Conservation (phyloP, 2,329 filamentous ascomycete species). For the Penicillium sp. region DNA sequence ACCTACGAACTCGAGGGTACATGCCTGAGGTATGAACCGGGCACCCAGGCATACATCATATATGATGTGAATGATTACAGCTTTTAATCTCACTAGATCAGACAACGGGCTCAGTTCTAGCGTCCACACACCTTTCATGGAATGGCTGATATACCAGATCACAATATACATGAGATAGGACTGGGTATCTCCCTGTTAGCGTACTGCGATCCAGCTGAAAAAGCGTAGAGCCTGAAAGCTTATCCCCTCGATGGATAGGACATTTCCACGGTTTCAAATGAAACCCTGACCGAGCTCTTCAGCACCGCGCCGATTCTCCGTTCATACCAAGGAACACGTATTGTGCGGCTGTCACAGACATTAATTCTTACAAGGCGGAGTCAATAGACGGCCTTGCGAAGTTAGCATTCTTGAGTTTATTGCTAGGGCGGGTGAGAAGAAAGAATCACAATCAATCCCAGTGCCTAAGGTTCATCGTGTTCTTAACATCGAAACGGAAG, state of each 20-base stretch:
- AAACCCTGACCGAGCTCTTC: constrained; percentile 13
- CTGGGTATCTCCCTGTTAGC: no score
- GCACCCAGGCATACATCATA: no score
- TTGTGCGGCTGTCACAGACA: constrained; percentile 15
- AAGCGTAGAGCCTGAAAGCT: neutral
- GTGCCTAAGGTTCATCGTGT: constrained; percentile 13
- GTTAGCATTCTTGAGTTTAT: constrained; percentile 7
- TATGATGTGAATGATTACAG: no score
- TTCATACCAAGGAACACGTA: constrained; percentile 11
- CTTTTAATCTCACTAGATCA: no score
- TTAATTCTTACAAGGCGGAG: constrained; percentile 15
- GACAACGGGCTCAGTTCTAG: no score
- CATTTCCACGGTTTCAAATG: constrained; percentile 11
- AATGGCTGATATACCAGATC: no score
- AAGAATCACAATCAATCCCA: constrained; percentile 1
- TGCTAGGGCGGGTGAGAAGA: neutral
- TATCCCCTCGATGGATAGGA: constrained; percentile 13
- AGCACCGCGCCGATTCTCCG: constrained; percentile 14
- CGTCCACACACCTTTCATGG: no score
- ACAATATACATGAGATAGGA: no score
- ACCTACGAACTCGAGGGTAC: no score
- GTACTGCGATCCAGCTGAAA: neutral
- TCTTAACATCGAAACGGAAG: constrained; percentile 6
- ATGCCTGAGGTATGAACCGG: no score
- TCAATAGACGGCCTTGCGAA: constrained; percentile 12